Base-by-base conservation (phyloP, 805 yeast species). In the Candida maesae region DNA sequence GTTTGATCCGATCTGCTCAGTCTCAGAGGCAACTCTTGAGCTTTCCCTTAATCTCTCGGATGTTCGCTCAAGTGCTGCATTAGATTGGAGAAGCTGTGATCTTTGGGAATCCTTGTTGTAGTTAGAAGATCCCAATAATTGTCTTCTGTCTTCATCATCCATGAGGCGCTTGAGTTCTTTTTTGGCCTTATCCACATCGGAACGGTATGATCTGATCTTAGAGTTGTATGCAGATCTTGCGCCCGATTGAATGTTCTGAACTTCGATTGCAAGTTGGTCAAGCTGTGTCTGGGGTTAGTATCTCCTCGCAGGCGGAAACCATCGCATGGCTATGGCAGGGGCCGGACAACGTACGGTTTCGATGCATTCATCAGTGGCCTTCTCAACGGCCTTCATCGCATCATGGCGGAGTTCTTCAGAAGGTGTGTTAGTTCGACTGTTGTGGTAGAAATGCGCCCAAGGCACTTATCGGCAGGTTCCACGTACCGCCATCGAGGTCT, bases 1-100 rank as follows among this genome's bases (percentile, higher is more conserved):
- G 50, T 84, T 83, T 12, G 96, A 87, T 2, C 99, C 99, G 38
- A 93, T 79, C 24, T 73, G 72, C 63, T 93, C 99, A 0, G 99
- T 89, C 53, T 93, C 99, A 38, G 84, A 69, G 6, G 98, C 99
- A 3, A 89, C 71, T 51, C 97, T 73, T 48, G 91, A 95, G 16
- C 93, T 83, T 35, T 93, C 97, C 45, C 83, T 74, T 35, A 93
- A 71, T 52, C 96, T 74, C 47, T 90, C 91, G 2, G 88, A 76
- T 2, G 95, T 77, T 50, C 93, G 73, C 50, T 87, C 95, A 44
- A 93, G 71, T 3, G 93, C 73, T 2, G 88, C 81, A 55, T 86
- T 86, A 46, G 86, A 86, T 39, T 76, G 73, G 42, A 93, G 69
- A 34, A 93, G 70, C 52, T 83, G 86, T 53, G 84, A 88, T 37